phyloP scores from a whole-genome alignment of 306 rosid genomes.

The Malus fusca region DNA sequence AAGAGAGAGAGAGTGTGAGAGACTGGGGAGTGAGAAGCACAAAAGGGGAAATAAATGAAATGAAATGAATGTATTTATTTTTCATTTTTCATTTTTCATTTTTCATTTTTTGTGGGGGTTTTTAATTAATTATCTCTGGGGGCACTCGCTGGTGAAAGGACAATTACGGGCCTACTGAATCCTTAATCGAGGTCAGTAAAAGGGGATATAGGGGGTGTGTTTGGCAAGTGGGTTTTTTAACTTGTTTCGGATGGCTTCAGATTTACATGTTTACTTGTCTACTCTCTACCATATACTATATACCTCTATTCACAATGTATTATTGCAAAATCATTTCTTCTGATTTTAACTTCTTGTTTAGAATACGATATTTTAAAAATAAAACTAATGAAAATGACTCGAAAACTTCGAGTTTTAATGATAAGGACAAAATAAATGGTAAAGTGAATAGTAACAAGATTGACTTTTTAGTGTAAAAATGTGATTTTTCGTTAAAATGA shows the following conservation, averaged over 20 bases:
- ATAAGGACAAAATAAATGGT: too few species aligned
- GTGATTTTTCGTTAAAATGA: too few species aligned
- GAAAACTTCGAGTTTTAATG: too few species aligned
- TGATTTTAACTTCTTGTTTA: too few species aligned
- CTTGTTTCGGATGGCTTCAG: not conserved
- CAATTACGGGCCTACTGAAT: slow-evolving; percentile 10
- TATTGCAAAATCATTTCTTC: not conserved
- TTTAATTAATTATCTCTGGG: slow-evolving; percentile 2
- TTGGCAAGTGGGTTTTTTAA: not conserved
- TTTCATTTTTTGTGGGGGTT: not conserved
- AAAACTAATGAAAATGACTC: too few species aligned
- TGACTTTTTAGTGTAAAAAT: too few species aligned
- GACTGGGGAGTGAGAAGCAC: not conserved
- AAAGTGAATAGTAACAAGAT: too few species aligned
- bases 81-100: not conserved
- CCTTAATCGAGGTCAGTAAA: slow-evolving; percentile 15
- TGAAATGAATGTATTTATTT: not conserved
- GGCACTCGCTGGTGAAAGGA: slow-evolving; percentile 19
- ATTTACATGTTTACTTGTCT: not conserved
- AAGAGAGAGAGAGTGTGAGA: slow-evolving; percentile 6
- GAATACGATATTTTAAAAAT: too few species aligned
- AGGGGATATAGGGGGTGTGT: not conserved
- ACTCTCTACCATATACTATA: too few species aligned
- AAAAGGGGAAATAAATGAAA: slow-evolving; percentile 2
- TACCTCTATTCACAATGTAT: not conserved